A percentile compares a stretch with the other conserved stretches of the same genome.
Conservation (phyloP, 1,284 basidiomycete genomes). For the Pterulicium gracile region DNA sequence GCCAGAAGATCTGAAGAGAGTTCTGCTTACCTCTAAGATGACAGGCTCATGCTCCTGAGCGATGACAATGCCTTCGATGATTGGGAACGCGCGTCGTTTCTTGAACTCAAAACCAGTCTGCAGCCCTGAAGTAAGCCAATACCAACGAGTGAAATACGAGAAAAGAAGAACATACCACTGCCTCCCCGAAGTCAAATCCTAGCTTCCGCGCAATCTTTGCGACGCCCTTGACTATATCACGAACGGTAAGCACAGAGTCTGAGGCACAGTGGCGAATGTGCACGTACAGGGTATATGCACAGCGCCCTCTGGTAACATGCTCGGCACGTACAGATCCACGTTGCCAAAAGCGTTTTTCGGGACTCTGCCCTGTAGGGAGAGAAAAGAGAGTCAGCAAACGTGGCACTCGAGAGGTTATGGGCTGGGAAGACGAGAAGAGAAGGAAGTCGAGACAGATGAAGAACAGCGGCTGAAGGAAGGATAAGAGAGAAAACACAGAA, state of each 20-base stretch:
- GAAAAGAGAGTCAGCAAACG: conserved; percentile 11
- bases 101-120: conserved; percentile 94
- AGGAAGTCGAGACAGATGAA: conserved; percentile 6
- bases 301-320: conserved; percentile 88
- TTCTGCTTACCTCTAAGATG: conserved; percentile 60
- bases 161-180: conserved; percentile 52
- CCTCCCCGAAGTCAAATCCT: conserved; percentile 87
- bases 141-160: conserved; percentile 11
- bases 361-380: conserved; percentile 62
- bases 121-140: conserved; percentile 1
- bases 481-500: too few species aligned
- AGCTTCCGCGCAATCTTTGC: conserved; percentile 85
- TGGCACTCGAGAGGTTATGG: conserved; percentile 3
- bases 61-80: conserved; percentile 82
- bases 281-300: conserved; percentile 81
- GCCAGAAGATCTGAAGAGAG: conserved; percentile 8
- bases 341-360: conserved; percentile 97
- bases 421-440: neutral
- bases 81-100: conserved; percentile 78
- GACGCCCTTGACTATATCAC: conserved; percentile 69
- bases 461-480: too few species aligned
- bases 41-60: conserved; percentile 70
- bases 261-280: conserved; percentile 9
- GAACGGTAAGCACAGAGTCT: conserved; percentile 6
- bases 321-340: conserved; percentile 90